These are phyloP conservation scores for Nicotiana attenuata DNA, from an alignment of 257 asterid genomes.

Conservation along the genomic window DNA sequence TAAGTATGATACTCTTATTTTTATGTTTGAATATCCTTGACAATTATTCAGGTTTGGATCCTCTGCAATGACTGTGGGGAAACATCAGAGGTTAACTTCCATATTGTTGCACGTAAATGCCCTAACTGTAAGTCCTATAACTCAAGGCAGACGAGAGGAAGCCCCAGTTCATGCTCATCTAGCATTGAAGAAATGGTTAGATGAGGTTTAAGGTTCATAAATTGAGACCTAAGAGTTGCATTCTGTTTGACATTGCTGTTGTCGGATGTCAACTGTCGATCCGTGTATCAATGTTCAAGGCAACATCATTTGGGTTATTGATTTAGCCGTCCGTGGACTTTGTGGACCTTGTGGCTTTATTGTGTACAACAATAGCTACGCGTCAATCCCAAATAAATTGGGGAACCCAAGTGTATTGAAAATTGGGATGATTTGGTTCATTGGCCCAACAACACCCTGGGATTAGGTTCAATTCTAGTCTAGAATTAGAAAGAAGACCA, in stretches of 20 bases:
- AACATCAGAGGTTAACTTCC: conserved; percentile 51
- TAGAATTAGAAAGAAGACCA: not conserved
- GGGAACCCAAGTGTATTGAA: not conserved
- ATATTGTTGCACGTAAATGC: conserved; percentile 52
- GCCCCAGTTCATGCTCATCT: conserved; percentile 19
- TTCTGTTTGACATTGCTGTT: not conserved
- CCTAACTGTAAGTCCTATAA: conserved; percentile 56
- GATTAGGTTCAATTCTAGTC: not conserved
- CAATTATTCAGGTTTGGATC: no score
- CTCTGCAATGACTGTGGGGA: conserved; percentile 67
- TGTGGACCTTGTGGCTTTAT: not conserved
- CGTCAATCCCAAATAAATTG: not conserved
- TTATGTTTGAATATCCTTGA: no score
- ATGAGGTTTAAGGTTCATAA: conserved; percentile 1
- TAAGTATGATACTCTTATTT: not conserved
- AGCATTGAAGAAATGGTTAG: conserved; percentile 23
- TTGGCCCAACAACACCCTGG: not conserved
- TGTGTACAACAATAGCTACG: not conserved
- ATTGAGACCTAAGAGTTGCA: not conserved
- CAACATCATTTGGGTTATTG: not conserved
- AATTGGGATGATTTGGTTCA: not conserved
- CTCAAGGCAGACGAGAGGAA: conserved; percentile 53
- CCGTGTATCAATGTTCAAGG: not conserved
- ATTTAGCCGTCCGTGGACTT: not conserved
- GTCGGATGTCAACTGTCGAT: not conserved